Conservation (phyloP, 1,139 yeast genomes). For the Sugiyamaella neomexicana region DNA sequence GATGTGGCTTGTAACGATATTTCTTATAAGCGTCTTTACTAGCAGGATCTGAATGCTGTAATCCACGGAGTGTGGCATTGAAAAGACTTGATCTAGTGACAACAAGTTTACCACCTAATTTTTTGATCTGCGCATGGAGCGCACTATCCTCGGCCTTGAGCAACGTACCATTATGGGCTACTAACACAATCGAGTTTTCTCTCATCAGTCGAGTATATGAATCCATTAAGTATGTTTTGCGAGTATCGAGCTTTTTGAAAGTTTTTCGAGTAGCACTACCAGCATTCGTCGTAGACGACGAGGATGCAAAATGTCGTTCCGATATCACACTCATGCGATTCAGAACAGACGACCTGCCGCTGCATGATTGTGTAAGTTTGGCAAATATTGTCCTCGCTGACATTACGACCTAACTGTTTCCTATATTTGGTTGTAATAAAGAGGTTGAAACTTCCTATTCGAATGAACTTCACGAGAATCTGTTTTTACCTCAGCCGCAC, state of each 20-base stretch:
- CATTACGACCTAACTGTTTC: not conserved
- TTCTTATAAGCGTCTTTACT: conserved; percentile 53
- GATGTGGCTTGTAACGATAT: conserved; percentile 48
- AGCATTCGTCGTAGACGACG: not conserved
- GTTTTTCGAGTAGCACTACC: conserved; percentile 6
- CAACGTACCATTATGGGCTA: conserved; percentile 82
- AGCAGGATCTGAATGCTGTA: conserved; percentile 73
- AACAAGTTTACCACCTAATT: conserved; percentile 65
- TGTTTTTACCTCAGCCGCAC: conserved; percentile 12
- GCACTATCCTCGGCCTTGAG: conserved; percentile 64
- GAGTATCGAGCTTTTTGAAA: conserved; percentile 32
- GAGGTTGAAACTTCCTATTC: too few relatives aligned
- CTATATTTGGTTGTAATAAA: not conserved
- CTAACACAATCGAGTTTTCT: conserved; percentile 64
- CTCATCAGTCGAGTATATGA: conserved; percentile 71
- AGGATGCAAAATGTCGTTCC: conserved; percentile 2
- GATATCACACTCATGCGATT: not conserved
- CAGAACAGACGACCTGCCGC: not conserved
- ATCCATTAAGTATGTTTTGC: conserved; percentile 85
- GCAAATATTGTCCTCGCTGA: not conserved
- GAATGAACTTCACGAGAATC: not conserved
- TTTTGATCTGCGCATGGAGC: conserved; percentile 60
- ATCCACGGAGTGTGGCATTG: conserved; percentile 72
- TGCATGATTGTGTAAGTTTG: not conserved
- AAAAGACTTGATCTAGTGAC: conserved; percentile 69